Percentiles rank a stretch among this genome's conserved stretches.
These are phyloP conservation scores for Blastocystis sp. DNA, from an alignment of 352 stramenopile genomes.

Conservation along the genomic window DNA sequence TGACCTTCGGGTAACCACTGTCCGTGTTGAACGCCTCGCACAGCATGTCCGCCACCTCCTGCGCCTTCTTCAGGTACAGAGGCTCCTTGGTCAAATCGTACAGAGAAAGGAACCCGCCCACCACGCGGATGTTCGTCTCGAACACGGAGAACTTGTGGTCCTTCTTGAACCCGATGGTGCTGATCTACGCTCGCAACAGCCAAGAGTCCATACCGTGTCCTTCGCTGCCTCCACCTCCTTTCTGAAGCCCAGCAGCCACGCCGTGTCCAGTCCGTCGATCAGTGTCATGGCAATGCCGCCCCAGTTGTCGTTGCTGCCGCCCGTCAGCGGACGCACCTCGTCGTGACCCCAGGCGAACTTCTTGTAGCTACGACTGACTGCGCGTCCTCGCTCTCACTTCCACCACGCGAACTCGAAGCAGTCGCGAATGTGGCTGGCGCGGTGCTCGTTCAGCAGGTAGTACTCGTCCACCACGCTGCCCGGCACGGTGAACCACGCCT, in stretches of 20 bases:
- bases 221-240: slow-evolving; percentile 82
- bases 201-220: slow-evolving; percentile 79
- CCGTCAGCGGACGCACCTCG: slow-evolving; percentile 81
- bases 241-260: slow-evolving; percentile 83
- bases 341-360: slow-evolving; percentile 82
- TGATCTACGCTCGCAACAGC: slow-evolving; percentile 1
- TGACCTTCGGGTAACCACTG: slow-evolving; percentile 78
- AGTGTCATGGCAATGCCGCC: slow-evolving; percentile 82
- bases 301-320: slow-evolving; percentile 80
- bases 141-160: slow-evolving; percentile 92
- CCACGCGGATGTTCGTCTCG: slow-evolving; percentile 94
- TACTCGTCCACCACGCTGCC: background rate
- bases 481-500: slow-evolving; percentile 35
- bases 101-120: slow-evolving; percentile 90
- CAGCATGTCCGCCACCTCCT: slow-evolving; percentile 82
- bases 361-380: slow-evolving; percentile 79
- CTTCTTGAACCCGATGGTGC: slow-evolving; percentile 78
- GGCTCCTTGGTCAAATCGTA: slow-evolving; percentile 87
- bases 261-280: slow-evolving; percentile 84
- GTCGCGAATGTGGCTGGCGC: background rate
- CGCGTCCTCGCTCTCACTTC: background rate
- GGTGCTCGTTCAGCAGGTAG: background rate
- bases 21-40: slow-evolving; percentile 80
- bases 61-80: slow-evolving; percentile 83
- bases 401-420: slow-evolving; percentile 44